These are phyloP conservation scores for Brassica nigra DNA, from an alignment of 345 rosid species.

Conservation along the genomic window DNA sequence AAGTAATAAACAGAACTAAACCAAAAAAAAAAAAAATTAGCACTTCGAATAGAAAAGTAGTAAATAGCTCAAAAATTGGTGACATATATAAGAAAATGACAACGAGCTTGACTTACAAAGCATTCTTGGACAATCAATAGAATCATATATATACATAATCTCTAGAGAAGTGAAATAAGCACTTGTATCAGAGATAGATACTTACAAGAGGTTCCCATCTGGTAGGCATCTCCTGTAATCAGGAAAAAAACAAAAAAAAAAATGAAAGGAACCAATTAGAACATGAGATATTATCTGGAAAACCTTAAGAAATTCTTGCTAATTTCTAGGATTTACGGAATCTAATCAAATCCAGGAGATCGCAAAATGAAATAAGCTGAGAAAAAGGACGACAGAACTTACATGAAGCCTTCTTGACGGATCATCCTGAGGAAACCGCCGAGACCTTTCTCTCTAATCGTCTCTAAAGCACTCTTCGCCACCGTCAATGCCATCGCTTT, in stretches of 20 bases:
- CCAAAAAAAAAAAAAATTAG: background rate
- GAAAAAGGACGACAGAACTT: constrained; percentile 19
- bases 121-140: background rate
- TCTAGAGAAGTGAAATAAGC: background rate
- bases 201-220: constrained; percentile 93
- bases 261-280: constrained; percentile 23
- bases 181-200: background rate
- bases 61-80: background rate
- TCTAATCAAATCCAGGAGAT: constrained; percentile 26
- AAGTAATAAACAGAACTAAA: constrained; percentile 6
- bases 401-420: constrained; percentile 79
- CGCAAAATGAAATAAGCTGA: constrained; percentile 4
- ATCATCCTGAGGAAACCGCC: constrained; percentile 63
- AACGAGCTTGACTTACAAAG: background rate
- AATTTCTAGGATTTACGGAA: background rate
- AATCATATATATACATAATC: background rate
- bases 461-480: constrained; percentile 62
- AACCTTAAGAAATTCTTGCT: background rate
- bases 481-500: constrained; percentile 71
- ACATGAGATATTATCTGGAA: background rate
- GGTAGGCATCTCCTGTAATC: constrained; percentile 62
- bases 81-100: background rate
- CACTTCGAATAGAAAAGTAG: constrained; percentile 11
- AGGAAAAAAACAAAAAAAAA: background rate
- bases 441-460: constrained; percentile 74